These are phyloP conservation scores for Dactylellina sp. DNA, from an alignment of 2,329 filamentous ascomycete genomes.

Conservation along the genomic window DNA sequence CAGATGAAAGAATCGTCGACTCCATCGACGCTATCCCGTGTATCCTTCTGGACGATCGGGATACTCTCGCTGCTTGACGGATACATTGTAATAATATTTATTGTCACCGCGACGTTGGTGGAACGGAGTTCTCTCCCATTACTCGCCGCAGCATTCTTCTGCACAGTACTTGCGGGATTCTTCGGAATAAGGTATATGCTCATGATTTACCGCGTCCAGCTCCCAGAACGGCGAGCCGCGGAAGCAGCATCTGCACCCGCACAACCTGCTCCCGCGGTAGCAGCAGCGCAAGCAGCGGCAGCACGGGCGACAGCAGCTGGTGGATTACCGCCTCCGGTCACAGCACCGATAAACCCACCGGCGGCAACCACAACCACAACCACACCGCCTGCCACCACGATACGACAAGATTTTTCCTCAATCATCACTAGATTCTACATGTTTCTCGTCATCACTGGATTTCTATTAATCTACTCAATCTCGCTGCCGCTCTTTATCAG, in stretches of 20 bases:
- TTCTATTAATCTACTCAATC: slow-evolving; percentile 71
- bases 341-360: slow-evolving; percentile 51
- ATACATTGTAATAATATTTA: slow-evolving; percentile 60
- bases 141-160: slow-evolving; percentile 60
- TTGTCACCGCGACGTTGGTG: slow-evolving; percentile 58
- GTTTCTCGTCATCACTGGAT: slow-evolving; percentile 69
- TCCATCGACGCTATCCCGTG: slow-evolving; percentile 74
- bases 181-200: slow-evolving; percentile 61
- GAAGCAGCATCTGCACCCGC: slow-evolving; percentile 39
- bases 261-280: slow-evolving; percentile 42
- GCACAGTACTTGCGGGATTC: slow-evolving; percentile 59
- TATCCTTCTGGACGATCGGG: slow-evolving; percentile 74
- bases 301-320: slow-evolving; percentile 56
- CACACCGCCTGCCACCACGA: slow-evolving; percentile 34
- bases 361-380: slow-evolving; percentile 29
- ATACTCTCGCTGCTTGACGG: slow-evolving; percentile 75
- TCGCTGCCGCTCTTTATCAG: slow-evolving; percentile 71
- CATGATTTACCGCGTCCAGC: slow-evolving; percentile 60
- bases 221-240: slow-evolving; percentile 58
- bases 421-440: slow-evolving; percentile 72
- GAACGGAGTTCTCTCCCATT: slow-evolving; percentile 59
- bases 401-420: slow-evolving; percentile 65
- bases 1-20: slow-evolving; percentile 76
- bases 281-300: slow-evolving; percentile 44
- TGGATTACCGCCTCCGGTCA: slow-evolving; percentile 60